These are phyloP conservation scores for Aspergillus sclerotiicarbonarius DNA, from an alignment of 495 filamentous ascomycete genomes.

Conservation along the genomic window DNA sequence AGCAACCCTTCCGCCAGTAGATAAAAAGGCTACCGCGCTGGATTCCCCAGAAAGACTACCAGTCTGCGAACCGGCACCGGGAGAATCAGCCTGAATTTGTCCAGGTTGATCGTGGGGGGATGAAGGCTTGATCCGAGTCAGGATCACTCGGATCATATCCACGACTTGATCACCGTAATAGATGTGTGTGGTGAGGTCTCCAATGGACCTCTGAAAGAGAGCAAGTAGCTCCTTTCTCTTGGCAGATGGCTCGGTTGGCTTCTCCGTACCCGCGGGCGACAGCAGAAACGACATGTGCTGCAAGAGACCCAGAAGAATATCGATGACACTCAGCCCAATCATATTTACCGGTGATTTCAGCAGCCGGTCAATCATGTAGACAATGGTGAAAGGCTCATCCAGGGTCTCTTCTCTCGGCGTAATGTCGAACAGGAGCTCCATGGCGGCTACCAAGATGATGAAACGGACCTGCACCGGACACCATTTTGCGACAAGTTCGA, in stretches of 20 bases:
- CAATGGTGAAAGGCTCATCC: conserved; percentile 66
- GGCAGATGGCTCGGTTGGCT: conserved; percentile 9
- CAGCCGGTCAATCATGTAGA: conserved; percentile 73
- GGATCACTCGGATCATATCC: conserved; percentile 81
- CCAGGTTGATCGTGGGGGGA: conserved; percentile 36
- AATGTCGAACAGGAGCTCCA: conserved; percentile 67
- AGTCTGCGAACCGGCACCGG: conserved; percentile 11
- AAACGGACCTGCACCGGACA: conserved; percentile 90
- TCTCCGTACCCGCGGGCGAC: conserved; percentile 50
- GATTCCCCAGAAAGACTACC: conserved; percentile 19
- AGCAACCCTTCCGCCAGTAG: conserved; percentile 67
- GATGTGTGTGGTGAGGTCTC: conserved; percentile 83
- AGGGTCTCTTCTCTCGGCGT: conserved; percentile 64
- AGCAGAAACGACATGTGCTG: conserved; percentile 74
- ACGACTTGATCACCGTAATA: conserved; percentile 93
- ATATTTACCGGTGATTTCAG: conserved; percentile 84
- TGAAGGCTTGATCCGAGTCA: conserved; percentile 70
- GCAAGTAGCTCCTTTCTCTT: conserved; percentile 53
- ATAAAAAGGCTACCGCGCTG: conserved; percentile 59
- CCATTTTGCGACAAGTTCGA: conserved; percentile 75
- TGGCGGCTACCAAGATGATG: conserved; percentile 74
- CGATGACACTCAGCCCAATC: conserved; percentile 91
- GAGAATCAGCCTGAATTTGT: conserved; percentile 42
- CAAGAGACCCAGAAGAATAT: conserved; percentile 77
- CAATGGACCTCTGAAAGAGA: conserved; percentile 73